These are phyloP conservation scores for Allomyces macrogynus DNA, from an alignment of 192 early-diverging fungal genomes.

Conservation along the genomic window DNA sequence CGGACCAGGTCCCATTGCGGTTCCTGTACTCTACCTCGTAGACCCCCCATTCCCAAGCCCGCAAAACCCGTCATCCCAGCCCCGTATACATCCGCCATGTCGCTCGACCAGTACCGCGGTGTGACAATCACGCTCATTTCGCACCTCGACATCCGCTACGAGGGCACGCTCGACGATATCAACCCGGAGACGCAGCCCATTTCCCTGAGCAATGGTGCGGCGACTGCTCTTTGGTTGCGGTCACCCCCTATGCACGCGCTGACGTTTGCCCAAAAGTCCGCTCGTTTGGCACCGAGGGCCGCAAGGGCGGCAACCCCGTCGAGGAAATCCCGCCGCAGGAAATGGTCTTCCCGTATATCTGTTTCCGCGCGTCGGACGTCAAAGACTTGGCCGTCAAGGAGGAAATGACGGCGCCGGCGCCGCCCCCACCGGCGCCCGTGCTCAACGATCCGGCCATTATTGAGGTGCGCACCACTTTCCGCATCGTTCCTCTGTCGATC, in stretches of 20 bases:
- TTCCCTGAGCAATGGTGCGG: constrained; percentile 63
- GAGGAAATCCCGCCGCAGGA: constrained; percentile 76
- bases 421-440: constrained; percentile 29
- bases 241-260: background rate
- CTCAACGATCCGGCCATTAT: constrained; percentile 72
- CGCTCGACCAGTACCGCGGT: background rate
- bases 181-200: constrained; percentile 73
- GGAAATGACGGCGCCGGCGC: constrained; percentile 20
- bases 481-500: too few species aligned
- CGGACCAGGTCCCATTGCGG: too few species aligned
- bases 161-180: constrained; percentile 68
- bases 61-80: too few species aligned
- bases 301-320: constrained; percentile 38
- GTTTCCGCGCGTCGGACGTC: constrained; percentile 85
- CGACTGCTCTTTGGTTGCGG: background rate
- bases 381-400: constrained; percentile 57
- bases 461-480: constrained; percentile 5
- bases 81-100: background rate
- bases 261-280: constrained; percentile 27
- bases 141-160: constrained; percentile 74
- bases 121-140: constrained; percentile 48
- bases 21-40: too few species aligned
- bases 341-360: constrained; percentile 74
- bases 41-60: too few species aligned
- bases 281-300: constrained; percentile 91